phyloP scores from a whole-genome alignment of 495 filamentous ascomycete species.

The Penicillium diatomitis region DNA sequence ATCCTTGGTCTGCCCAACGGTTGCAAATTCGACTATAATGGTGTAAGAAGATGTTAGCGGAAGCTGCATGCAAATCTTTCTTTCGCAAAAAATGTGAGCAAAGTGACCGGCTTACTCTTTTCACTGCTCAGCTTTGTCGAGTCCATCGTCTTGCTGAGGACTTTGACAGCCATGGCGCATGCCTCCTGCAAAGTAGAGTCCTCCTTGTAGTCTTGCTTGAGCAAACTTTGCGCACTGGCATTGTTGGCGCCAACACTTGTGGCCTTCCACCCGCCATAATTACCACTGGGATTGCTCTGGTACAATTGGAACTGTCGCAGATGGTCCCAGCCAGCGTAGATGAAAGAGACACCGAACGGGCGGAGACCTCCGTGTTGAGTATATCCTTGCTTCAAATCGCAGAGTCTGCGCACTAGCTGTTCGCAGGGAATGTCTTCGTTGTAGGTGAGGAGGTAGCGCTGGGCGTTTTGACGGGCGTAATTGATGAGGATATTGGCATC shows the following conservation, averaged over 20 bases:
- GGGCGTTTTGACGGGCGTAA: slow-evolving; percentile 92
- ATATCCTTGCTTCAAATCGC: slow-evolving; percentile 98
- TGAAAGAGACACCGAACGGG: slow-evolving; percentile 97
- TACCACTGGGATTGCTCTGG: slow-evolving; percentile 98
- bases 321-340: slow-evolving; percentile 96
- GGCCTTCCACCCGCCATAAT: slow-evolving; percentile 99
- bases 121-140: slow-evolving; percentile 96
- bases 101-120: slow-evolving; percentile 58
- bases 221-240: slow-evolving; percentile 88
- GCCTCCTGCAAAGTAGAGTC: slow-evolving; percentile 93
- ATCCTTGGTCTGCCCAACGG: slow-evolving; percentile 86
- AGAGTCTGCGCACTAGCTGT: slow-evolving; percentile 91
- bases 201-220: slow-evolving; percentile 99
- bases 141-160: slow-evolving; percentile 99
- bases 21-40: slow-evolving; percentile 86
- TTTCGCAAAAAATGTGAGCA: too few relatives aligned
- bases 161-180: slow-evolving; percentile 95
- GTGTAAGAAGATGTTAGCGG: slow-evolving; percentile 22
- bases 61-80: background rate
- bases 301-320: slow-evolving; percentile 97
- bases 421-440: slow-evolving; percentile 99
- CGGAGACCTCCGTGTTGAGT: slow-evolving; percentile 97
- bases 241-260: slow-evolving; percentile 98
- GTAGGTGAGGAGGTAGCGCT: slow-evolving; percentile 96
- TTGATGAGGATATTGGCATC: slow-evolving; percentile 99